phyloP scores from a whole-genome alignment of 257 asterid species.

The Thymus quinquecostatus region DNA sequence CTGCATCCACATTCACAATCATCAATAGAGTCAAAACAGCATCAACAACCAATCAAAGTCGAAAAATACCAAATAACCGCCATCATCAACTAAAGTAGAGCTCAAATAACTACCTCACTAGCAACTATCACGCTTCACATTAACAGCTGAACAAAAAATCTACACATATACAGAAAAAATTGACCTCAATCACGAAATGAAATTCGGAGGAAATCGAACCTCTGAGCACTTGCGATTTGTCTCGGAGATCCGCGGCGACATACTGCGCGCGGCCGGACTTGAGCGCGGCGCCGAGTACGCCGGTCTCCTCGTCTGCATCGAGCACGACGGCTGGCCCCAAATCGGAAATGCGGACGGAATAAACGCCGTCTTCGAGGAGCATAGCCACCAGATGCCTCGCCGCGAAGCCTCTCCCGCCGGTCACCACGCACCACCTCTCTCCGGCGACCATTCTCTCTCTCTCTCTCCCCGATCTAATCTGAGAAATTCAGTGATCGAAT shows the following conservation, averaged over 20 bases:
- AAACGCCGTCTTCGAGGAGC: constrained; percentile 58
- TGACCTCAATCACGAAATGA: neutral
- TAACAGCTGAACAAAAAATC: neutral
- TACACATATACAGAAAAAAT: neutral
- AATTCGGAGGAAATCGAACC: constrained; percentile 33
- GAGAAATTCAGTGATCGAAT: neutral
- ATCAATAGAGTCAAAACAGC: neutral
- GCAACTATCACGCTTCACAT: neutral
- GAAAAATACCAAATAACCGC: neutral
- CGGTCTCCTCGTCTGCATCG: constrained; percentile 56
- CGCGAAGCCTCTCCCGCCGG: constrained; percentile 83
- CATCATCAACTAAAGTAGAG: neutral
- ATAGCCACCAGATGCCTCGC: constrained; percentile 74
- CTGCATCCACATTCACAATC: constrained; percentile 39
- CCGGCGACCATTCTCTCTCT: constrained; percentile 31
- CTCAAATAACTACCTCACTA: neutral
- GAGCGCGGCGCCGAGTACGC: constrained; percentile 50
- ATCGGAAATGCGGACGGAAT: constrained; percentile 60
- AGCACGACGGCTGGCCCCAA: constrained; percentile 49
- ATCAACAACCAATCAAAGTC: neutral
- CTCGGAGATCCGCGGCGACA: constrained; percentile 68
- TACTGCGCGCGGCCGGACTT: constrained; percentile 60
- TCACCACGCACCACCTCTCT: constrained; percentile 72
- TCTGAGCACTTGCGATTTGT: constrained; percentile 62
- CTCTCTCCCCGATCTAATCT: neutral